A percentile compares a stretch with the other conserved stretches of the same genome.
phyloP scores from a whole-genome alignment of 345 rosid genomes.

The Microthlaspi erraticum region DNA sequence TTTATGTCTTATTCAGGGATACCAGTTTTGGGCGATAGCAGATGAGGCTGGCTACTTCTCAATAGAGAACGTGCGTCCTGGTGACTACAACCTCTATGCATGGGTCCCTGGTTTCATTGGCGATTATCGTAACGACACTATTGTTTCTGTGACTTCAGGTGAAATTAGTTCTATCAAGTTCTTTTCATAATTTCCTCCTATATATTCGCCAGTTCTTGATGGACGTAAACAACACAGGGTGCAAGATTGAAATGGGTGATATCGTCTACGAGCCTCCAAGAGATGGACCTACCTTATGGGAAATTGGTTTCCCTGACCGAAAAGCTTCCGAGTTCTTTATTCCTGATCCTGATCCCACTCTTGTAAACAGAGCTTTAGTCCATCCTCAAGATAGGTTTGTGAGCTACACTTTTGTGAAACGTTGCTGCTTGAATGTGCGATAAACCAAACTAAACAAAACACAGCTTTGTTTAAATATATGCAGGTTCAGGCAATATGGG shows the following conservation, averaged over 20 bases:
- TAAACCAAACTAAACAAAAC: constrained; percentile 8
- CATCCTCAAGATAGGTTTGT: constrained; percentile 63
- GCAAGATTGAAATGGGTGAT: constrained; percentile 69
- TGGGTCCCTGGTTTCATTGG: constrained; percentile 92
- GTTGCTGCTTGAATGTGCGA: constrained; percentile 14
- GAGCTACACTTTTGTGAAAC: constrained; percentile 23
- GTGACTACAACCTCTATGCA: constrained; percentile 77
- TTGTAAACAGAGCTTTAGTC: constrained; percentile 55
- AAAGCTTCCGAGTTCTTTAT: constrained; percentile 80
- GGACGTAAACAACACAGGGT: constrained; percentile 39
- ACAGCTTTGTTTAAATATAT: not conserved
- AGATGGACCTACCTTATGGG: constrained; percentile 95
- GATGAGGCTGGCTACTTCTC: constrained; percentile 67
- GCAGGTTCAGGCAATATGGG: constrained; percentile 96
- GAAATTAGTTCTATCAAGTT: constrained; percentile 16
- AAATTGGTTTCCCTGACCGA: constrained; percentile 93
- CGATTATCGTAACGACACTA: constrained; percentile 57
- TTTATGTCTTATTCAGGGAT: constrained; percentile 53
- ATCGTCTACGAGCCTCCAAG: constrained; percentile 81
- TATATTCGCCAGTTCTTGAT: constrained; percentile 27
- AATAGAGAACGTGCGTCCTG: constrained; percentile 59
- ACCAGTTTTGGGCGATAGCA: constrained; percentile 89
- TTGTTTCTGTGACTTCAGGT: constrained; percentile 68
- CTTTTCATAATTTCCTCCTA: not conserved
- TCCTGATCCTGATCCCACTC: constrained; percentile 77